These are phyloP conservation scores for Penicillium soppii DNA, from an alignment of 495 filamentous ascomycete species.

Conservation along the genomic window DNA sequence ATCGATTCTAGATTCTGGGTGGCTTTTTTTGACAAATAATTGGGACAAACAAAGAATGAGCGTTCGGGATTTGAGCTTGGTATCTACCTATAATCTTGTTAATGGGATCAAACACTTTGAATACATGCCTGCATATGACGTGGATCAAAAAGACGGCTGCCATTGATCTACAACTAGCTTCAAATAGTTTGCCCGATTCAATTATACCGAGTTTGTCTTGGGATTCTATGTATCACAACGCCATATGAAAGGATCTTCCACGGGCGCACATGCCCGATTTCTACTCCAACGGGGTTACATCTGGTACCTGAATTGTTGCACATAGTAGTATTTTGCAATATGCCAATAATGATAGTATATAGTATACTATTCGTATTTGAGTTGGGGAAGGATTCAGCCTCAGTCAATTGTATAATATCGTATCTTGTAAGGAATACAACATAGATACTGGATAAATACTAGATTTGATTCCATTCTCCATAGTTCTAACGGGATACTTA, in stretches of 20 bases:
- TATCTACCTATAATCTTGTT: no score
- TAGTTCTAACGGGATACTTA: slow-evolving; percentile 1
- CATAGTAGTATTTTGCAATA: background rate
- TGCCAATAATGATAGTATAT: no score
- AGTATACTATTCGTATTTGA: no score
- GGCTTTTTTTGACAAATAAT: background rate
- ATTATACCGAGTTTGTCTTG: no score
- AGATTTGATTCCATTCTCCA: slow-evolving; percentile 3
- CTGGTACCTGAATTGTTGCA: background rate
- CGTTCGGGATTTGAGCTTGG: background rate
- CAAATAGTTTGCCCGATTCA: background rate
- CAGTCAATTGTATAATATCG: background rate
- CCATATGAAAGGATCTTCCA: background rate
- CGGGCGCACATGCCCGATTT: background rate
- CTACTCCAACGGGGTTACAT: slow-evolving; percentile 1
- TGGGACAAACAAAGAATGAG: background rate
- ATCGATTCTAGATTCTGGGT: background rate
- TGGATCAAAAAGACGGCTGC: background rate
- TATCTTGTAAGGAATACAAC: background rate
- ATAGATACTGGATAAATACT: no score
- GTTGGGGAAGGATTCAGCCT: background rate
- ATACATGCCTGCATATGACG: background rate
- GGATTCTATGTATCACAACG: background rate
- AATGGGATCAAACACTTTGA: background rate
- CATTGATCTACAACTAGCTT: background rate